Percentiles rank a stretch among this genome's conserved stretches.
phyloP scores from a whole-genome alignment of 2,329 filamentous ascomycete species.

The Calonectria crousiana region DNA sequence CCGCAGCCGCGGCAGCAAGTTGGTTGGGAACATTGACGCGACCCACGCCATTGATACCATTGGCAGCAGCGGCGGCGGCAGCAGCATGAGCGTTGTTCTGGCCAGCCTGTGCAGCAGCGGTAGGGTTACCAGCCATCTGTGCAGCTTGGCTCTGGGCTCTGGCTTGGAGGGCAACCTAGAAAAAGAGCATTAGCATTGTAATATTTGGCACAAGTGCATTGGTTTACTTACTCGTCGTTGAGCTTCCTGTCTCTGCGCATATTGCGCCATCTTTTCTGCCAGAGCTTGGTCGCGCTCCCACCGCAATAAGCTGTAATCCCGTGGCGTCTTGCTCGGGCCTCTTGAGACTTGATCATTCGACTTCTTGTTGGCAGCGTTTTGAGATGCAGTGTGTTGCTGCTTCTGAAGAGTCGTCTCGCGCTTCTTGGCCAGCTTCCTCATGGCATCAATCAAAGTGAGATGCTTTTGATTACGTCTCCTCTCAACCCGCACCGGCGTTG shows the following conservation, averaged over 20 bases:
- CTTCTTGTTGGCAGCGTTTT: conserved; percentile 85
- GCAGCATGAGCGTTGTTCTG: conserved; percentile 46
- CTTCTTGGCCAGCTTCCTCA: conserved; percentile 96
- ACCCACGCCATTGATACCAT: conserved; percentile 43
- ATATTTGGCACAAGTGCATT: conserved; percentile 2
- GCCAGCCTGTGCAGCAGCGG: conserved; percentile 48
- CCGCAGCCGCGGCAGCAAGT: conserved; percentile 56
- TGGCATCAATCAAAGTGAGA: conserved; percentile 89
- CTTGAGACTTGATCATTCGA: conserved; percentile 72
- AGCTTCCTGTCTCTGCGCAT: conserved; percentile 70
- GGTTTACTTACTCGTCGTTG: conserved; percentile 64
- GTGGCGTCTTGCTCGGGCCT: conserved; percentile 78
- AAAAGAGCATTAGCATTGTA: conserved; percentile 41
- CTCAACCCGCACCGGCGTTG: conserved; percentile 86
- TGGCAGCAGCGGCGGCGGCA: conserved; percentile 41
- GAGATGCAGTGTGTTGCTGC: conserved; percentile 85
- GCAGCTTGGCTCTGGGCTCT: conserved; percentile 59
- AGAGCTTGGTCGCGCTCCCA: conserved; percentile 84
- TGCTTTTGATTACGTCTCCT: conserved; percentile 88
- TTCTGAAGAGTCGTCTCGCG: conserved; percentile 88
- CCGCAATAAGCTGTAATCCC: conserved; percentile 91
- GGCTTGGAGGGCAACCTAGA: conserved; percentile 59
- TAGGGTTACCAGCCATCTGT: conserved; percentile 59
- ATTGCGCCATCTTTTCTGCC: conserved; percentile 69
- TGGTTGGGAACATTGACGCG: conserved; percentile 60